These are phyloP conservation scores for Magnolia kwangsiensis DNA, from an alignment of 164 flowering plant genomes.

Conservation along the genomic window DNA sequence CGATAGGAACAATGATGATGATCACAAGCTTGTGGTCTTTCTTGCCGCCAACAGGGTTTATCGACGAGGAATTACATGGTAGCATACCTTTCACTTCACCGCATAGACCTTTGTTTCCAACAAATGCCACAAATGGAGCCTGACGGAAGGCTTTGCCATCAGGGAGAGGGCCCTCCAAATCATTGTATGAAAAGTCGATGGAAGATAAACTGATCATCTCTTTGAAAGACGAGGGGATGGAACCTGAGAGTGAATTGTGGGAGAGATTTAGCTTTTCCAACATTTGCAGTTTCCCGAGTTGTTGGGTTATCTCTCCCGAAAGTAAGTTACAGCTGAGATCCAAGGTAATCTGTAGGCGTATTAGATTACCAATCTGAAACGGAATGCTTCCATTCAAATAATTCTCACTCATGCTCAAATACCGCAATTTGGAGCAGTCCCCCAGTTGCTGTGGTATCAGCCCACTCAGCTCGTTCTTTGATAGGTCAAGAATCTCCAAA, in stretches of 20 bases:
- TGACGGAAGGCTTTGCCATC: neutral
- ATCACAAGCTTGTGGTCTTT: neutral
- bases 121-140: constrained; percentile 3
- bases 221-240: constrained; percentile 17
- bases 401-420: constrained; percentile 4
- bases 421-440: neutral
- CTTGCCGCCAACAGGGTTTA: neutral
- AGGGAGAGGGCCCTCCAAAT: constrained; percentile 12
- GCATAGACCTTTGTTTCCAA: neutral
- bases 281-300: neutral
- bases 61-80: neutral
- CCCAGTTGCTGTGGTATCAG: neutral
- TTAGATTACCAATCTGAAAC: constrained; percentile 11
- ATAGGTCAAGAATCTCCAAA: constrained; percentile 4
- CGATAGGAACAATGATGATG: constrained; percentile 1
- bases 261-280: constrained; percentile 16
- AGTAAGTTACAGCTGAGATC: constrained; percentile 5
- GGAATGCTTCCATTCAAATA: constrained; percentile 9
- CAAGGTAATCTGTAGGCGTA: neutral
- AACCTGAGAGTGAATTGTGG: constrained; percentile 17
- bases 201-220: neutral
- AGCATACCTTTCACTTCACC: constrained; percentile 9
- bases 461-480: constrained; percentile 2
- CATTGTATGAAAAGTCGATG: constrained; percentile 14
- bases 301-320: neutral